Base-by-base conservation (phyloP, 78 protist species). In the Thecamonas trahens region DNA sequence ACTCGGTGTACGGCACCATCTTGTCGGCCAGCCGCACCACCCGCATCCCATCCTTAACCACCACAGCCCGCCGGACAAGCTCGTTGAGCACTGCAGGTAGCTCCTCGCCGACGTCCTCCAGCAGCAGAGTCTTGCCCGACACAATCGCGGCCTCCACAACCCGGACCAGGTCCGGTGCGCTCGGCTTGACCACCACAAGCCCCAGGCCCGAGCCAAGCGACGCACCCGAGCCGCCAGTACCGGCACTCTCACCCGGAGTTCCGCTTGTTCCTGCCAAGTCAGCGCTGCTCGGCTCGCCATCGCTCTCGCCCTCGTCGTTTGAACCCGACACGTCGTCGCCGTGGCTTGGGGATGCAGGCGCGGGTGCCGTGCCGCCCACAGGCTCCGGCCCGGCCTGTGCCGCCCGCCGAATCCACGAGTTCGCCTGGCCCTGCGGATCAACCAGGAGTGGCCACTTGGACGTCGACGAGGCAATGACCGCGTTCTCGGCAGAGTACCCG, bases 391-490 rank as follows among this genome's bases (percentile, higher is more conserved):
- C n/a, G n/a, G n/a, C n/a, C n/a, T n/a, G n/a, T n/a, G n/a, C n/a
- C n/a, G n/a, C n/a, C n/a, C n/a, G n/a, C n/a, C 47, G 40, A 47
- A 90, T 78, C 91, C 88, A 93, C 68, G 77, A 73, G 60, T 90
- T 94, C 18, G 95, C 98, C 73, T 94, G 98, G 20, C 89, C 89
- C 75, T 93, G 97, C 18, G 97, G 97, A 61, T 93, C 97, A 67
- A 93, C 84, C 72, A 86, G 55, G 34, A 93, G 82, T 11, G 97
- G 93, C 91, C 90, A 90, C 7, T 86, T 74, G 18, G 53, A 63
- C 6, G 84, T 68, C 38, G 39, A 63, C 39, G 49, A 4, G 1
- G 78, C 79, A 44, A 89, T 63, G 69, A 90, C 70, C 52, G 79
- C 95, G 65, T 90, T 94, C 49, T 94, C 97, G 31, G 66, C 45